Evolutionary conservation across 2,329 filamentous ascomycete species (phyloP).

Genomic region (Cladosporium oxysporum): DNA sequence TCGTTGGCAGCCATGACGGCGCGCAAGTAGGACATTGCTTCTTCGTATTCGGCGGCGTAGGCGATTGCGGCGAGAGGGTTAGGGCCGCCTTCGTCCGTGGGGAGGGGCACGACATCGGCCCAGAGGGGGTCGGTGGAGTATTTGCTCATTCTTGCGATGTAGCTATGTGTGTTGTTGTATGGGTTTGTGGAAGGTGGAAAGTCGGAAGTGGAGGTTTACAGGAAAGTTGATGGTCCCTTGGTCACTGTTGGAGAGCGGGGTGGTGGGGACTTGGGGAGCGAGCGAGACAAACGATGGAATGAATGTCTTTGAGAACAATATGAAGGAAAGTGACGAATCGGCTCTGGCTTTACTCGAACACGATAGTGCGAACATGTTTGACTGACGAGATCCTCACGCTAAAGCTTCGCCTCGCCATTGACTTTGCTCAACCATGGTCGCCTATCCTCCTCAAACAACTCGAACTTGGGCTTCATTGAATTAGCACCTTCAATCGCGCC

Average conservation of each 20-base stretch:
- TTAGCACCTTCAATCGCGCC: slow-evolving; percentile 7
- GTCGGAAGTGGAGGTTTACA: background rate
- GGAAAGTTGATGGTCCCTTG: slow-evolving; percentile 14
- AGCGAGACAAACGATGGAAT: background rate
- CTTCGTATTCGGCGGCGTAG: slow-evolving; percentile 85
- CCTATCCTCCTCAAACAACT: slow-evolving; percentile 19
- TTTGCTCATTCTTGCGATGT: slow-evolving; percentile 36
- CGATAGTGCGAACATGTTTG: background rate
- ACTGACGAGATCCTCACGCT: background rate
- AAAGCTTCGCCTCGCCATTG: slow-evolving; percentile 8
- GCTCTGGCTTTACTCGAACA: background rate
- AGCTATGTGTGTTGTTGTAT: background rate
- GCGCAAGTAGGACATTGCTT: slow-evolving; percentile 90
- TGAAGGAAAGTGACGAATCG: background rate
- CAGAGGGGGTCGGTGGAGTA: slow-evolving; percentile 73
- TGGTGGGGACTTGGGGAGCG: background rate
- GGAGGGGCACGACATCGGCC: slow-evolving; percentile 81
- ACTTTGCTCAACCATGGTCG: slow-evolving; percentile 11
- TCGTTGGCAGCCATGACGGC: slow-evolving; percentile 91
- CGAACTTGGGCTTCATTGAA: slow-evolving; percentile 15
- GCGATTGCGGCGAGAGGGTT: slow-evolving; percentile 87
- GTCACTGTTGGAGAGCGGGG: background rate
- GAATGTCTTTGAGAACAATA: slow-evolving; percentile 16
- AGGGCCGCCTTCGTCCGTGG: slow-evolving; percentile 74
- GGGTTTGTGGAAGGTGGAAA: background rate